Evolutionary conservation across 1,139 yeast species (phyloP), one percentile per base, ranked within the genome.

Genomic region (Sugiyamaella paludigena): DNA sequence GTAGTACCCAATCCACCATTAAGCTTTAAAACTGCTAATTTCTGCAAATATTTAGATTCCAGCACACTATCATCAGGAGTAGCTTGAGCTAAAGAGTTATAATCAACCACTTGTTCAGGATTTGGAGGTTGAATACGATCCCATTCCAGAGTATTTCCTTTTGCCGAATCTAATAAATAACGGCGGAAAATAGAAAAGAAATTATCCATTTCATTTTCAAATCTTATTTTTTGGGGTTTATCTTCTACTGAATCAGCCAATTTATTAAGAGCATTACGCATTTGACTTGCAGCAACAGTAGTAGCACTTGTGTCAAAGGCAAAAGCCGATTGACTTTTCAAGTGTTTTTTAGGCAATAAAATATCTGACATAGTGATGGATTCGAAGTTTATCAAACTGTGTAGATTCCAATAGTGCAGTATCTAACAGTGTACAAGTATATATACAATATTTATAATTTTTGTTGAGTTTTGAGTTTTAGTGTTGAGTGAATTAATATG

Each of bases 1-100:
- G 98, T 91, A 34, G 98, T 92, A 67, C 98, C 98, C 61, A 92
- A 78, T 45, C 98, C 98, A 76, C 98, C 98, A 69, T 92, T 92
- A 68, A 92, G 80, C 74, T 92, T 92, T 70, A 92, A 78, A 41
- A 92, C 98, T 3, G 98, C 98, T 67, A 92, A 79, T 71, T 91
- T 91, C 60, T 82, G 72, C 66, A 94, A 78, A 69, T 83, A 83
- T 49, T 72, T 68, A 47, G 76, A 64, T 19, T 19, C 24, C 3
- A 19, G 24, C 5, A 19, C 5, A 47, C 71, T 71, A 49, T 56
- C 58, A 45, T 64, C 61, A 38, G 52, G 55, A 33, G 58, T 46
- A 27, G 53, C 57, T 31, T 52, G 53, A 24, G 50, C 46, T 59
- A 87, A 77, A 32, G 75, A 65, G 41, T 71, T 64, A 73, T 87